These are phyloP conservation scores for Debaryomyces singareniensis DNA, from an alignment of 1,139 yeast species.

Conservation along the genomic window DNA sequence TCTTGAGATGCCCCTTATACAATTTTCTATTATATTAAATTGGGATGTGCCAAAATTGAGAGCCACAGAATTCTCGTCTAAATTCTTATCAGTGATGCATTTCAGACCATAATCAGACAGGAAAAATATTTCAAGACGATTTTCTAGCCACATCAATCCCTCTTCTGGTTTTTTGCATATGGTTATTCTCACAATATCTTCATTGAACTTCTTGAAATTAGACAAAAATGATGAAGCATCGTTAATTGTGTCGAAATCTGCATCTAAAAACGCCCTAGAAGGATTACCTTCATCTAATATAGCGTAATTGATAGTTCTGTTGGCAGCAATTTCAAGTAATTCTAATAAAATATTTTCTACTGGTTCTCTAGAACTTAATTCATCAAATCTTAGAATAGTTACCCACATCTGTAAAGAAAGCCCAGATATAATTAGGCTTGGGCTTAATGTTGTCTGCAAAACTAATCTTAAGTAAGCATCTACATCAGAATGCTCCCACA, in stretches of 20 bases:
- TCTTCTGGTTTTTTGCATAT: slow-evolving; percentile 83
- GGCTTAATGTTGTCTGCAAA: slow-evolving; percentile 73
- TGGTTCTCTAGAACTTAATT: slow-evolving; percentile 47
- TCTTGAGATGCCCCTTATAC: slow-evolving; percentile 88
- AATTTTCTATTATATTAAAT: slow-evolving; percentile 80
- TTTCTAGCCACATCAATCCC: slow-evolving; percentile 77
- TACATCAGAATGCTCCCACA: slow-evolving; percentile 51
- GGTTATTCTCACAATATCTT: slow-evolving; percentile 83
- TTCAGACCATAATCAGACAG: slow-evolving; percentile 65
- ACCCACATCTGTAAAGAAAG: slow-evolving; percentile 94
- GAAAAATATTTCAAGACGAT: slow-evolving; percentile 66
- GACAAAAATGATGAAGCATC: slow-evolving; percentile 74
- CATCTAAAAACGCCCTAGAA: slow-evolving; percentile 60
- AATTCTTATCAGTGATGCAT: slow-evolving; percentile 49
- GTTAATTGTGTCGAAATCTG: slow-evolving; percentile 84
- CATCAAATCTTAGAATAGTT: slow-evolving; percentile 76
- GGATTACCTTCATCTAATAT: slow-evolving; percentile 60
- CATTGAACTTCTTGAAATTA: slow-evolving; percentile 78
- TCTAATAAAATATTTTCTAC: slow-evolving; percentile 53
- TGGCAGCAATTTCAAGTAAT: slow-evolving; percentile 69
- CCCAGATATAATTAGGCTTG: slow-evolving; percentile 86
- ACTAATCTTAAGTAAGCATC: slow-evolving; percentile 66
- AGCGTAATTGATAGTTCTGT: slow-evolving; percentile 69
- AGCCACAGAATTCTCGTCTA: slow-evolving; percentile 62
- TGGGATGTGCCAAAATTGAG: slow-evolving; percentile 77